These are phyloP conservation scores for Quercus dentata DNA, from an alignment of 306 rosid genomes.

Conservation along the genomic window DNA sequence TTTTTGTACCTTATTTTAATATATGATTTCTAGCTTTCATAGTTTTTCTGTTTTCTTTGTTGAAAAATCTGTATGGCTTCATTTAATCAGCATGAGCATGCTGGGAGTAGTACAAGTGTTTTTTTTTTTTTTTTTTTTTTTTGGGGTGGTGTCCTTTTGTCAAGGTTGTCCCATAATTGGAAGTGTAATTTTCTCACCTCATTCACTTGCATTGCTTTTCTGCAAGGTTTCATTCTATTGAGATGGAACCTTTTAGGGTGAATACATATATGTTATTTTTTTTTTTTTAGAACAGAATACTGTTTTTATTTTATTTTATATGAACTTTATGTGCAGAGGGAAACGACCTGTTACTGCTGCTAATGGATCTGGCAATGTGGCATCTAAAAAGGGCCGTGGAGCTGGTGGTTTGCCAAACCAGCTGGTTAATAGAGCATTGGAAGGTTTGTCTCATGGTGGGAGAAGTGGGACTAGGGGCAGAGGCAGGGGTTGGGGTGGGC, in stretches of 20 bases:
- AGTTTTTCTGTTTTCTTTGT: neutral
- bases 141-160: neutral
- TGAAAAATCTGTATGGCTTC: neutral
- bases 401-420: slow-evolving; percentile 69
- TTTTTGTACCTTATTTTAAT: neutral
- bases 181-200: neutral
- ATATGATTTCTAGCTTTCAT: neutral
- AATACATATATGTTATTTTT: neutral
- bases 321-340: slow-evolving; percentile 41
- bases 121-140: neutral
- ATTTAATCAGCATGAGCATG: neutral
- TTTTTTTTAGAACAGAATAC: too few relatives aligned
- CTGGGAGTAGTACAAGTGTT: neutral
- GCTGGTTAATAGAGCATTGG: slow-evolving; percentile 84
- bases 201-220: neutral
- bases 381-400: slow-evolving; percentile 81
- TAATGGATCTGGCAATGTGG: slow-evolving; percentile 56
- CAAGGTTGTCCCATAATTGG: neutral
- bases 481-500: slow-evolving; percentile 76
- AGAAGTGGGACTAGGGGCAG: slow-evolving; percentile 56
- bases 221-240: neutral
- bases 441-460: slow-evolving; percentile 78
- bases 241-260: neutral
- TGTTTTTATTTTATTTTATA: neutral
- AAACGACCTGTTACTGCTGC: slow-evolving; percentile 64